phyloP scores from a whole-genome alignment of 176 grass and related monocot genomes.

The Ensete glaucum region DNA sequence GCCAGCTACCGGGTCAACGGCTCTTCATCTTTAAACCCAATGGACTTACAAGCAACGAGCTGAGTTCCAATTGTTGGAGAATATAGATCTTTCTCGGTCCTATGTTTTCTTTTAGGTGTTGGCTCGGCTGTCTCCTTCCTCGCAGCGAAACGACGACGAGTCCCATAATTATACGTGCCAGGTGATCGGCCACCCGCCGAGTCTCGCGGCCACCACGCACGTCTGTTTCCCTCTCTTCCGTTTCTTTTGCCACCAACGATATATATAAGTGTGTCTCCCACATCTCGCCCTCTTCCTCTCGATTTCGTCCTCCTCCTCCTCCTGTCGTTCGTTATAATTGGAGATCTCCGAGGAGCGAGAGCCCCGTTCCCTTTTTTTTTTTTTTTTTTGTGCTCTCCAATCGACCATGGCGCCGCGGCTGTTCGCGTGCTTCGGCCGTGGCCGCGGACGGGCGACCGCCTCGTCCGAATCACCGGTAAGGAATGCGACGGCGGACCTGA shows the following conservation, averaged over 20 bases:
- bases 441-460: neutral
- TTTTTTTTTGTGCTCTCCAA: no score
- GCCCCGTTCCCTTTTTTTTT: neutral
- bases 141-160: neutral
- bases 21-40: neutral
- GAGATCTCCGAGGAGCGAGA: neutral
- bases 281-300: no score
- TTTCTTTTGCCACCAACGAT: no score
- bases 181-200: no score
- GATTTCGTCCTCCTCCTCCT: neutral
- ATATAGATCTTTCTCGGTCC: no score
- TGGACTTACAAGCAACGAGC: no score
- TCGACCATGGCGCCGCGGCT: slow-evolving; percentile 51
- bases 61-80: no score
- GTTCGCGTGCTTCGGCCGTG: slow-evolving; percentile 52
- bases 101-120: no score
- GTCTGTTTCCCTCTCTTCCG: no score
- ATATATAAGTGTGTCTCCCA: neutral
- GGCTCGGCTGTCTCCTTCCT: neutral
- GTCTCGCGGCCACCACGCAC: no score
- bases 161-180: no score
- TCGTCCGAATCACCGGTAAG: neutral
- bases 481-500: slow-evolving; percentile 25
- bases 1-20: neutral
- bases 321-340: neutral